Evolutionary conservation across 495 filamentous ascomycete species (phyloP).

Genomic region (Neurospora sp.): DNA sequence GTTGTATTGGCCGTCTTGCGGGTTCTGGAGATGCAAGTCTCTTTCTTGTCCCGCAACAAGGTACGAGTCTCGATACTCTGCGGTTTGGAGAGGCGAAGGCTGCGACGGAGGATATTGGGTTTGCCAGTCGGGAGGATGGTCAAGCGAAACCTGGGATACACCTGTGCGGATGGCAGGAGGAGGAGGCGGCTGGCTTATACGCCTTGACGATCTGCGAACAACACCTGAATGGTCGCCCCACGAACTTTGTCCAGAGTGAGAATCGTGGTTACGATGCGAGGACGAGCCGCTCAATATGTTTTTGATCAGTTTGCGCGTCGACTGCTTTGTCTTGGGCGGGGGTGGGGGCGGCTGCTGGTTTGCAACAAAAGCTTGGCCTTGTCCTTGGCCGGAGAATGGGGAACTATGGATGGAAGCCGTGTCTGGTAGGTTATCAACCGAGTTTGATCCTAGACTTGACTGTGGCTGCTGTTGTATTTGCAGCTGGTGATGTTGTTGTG

Average conservation of each 20-base stretch:
- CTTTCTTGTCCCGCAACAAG: slow-evolving; percentile 26
- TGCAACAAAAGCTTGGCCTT: slow-evolving; percentile 4
- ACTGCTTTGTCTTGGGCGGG: slow-evolving; percentile 30
- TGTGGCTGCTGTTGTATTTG: slow-evolving; percentile 10
- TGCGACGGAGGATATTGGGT: slow-evolving; percentile 19
- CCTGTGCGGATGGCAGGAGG: slow-evolving; percentile 32
- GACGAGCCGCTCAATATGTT: slow-evolving; percentile 31
- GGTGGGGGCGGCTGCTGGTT: slow-evolving; percentile 24
- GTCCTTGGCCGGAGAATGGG: slow-evolving; percentile 16
- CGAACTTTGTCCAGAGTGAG: slow-evolving; percentile 17
- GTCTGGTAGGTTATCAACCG: slow-evolving; percentile 28
- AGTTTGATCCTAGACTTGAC: slow-evolving; percentile 15
- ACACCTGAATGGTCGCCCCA: slow-evolving; percentile 32
- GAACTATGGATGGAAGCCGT: slow-evolving; percentile 14
- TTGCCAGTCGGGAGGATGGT: slow-evolving; percentile 25
- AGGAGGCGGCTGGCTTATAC: slow-evolving; percentile 31
- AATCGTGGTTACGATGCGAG: slow-evolving; percentile 23
- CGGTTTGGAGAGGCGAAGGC: slow-evolving; percentile 34
- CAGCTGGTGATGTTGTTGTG: slow-evolving; percentile 17
- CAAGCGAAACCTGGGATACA: slow-evolving; percentile 28
- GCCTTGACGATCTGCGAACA: slow-evolving; percentile 38
- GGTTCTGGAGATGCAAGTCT: slow-evolving; percentile 28
- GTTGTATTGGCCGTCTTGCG: slow-evolving; percentile 23
- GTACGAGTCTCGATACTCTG: slow-evolving; percentile 30
- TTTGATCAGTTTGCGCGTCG: slow-evolving; percentile 36